These are phyloP conservation scores for Macrophomina pseudophaseolina DNA, from an alignment of 2,329 filamentous ascomycete species.

Conservation along the genomic window DNA sequence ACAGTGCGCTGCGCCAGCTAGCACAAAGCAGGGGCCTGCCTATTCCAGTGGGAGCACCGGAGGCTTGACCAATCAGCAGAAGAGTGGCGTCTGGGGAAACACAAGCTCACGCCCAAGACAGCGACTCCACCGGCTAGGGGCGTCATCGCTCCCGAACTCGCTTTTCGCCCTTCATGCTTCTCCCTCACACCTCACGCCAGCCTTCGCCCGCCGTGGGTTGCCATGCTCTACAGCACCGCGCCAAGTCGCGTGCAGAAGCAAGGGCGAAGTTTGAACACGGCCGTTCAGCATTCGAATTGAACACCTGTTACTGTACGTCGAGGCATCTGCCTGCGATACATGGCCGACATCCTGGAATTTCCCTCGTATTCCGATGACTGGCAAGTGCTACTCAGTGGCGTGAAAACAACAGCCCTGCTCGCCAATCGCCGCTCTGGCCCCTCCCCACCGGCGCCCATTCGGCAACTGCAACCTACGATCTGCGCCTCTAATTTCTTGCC, in stretches of 20 bases:
- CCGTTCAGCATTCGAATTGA: too few relatives aligned
- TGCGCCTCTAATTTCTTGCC: conserved; percentile 34
- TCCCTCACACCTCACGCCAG: neutral
- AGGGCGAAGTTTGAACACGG: too few relatives aligned
- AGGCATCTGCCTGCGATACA: too few relatives aligned
- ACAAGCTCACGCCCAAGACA: conserved; percentile 2
- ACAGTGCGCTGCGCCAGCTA: neutral
- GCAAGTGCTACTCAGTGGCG: neutral
- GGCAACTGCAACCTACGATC: conserved; percentile 35
- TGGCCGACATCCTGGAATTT: neutral
- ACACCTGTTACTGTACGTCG: too few relatives aligned
- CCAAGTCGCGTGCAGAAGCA: too few relatives aligned
- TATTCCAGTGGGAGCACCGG: neutral
- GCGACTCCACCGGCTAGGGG: neutral
- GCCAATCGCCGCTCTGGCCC: conserved; percentile 11
- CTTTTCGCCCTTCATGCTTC: neutral
- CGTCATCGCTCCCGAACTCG: conserved; percentile 7
- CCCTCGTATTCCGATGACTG: neutral
- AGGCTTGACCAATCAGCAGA: neutral
- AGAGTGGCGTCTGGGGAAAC: conserved; percentile 17
- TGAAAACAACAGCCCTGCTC: conserved; percentile 6
- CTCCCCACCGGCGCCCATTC: conserved; percentile 9
- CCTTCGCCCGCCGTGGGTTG: neutral
- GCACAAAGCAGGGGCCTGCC: conserved; percentile 3
- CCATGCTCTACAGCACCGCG: neutral